These are phyloP conservation scores for Chrysoporthe puriensis DNA, from an alignment of 2,329 filamentous ascomycete species.

Conservation along the genomic window DNA sequence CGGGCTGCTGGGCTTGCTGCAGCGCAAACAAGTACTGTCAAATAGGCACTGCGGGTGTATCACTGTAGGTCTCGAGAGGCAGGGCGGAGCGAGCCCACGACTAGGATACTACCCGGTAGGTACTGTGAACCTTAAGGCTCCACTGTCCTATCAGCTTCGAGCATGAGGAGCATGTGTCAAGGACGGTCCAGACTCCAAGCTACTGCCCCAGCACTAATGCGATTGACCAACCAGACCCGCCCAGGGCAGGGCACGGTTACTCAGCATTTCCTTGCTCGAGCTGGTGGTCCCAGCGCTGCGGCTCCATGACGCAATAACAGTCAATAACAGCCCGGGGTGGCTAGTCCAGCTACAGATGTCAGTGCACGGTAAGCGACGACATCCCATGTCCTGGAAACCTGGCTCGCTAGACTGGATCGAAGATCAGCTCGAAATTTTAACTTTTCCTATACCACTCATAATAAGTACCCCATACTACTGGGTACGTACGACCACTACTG, in stretches of 20 bases:
- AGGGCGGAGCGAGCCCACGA: too few species aligned
- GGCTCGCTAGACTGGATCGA: neutral
- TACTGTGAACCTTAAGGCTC: neutral
- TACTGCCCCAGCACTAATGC: too few species aligned
- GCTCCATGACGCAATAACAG: neutral
- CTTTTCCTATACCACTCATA: neutral
- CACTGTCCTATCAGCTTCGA: neutral
- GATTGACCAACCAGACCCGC: neutral
- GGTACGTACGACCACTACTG: neutral
- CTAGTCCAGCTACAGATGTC: constrained; percentile 16
- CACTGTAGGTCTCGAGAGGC: too few species aligned
- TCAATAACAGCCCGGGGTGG: constrained; percentile 14
- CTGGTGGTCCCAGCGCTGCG: neutral
- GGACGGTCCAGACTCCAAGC: neutral
- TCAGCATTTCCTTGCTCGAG: neutral
- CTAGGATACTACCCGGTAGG: too few species aligned
- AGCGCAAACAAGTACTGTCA: neutral
- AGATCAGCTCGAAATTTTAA: neutral
- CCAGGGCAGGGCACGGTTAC: neutral
- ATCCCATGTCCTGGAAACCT: neutral
- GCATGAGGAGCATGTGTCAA: neutral
- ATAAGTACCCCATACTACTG: neutral
- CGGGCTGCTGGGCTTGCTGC: neutral
- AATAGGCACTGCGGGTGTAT: too few species aligned
- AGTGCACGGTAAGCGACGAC: constrained; percentile 16